Percentiles rank a stretch among this genome's conserved stretches.
Evolutionary conservation across 306 rosid genomes (phyloP).

Genomic region (Coriaria nepalensis): DNA sequence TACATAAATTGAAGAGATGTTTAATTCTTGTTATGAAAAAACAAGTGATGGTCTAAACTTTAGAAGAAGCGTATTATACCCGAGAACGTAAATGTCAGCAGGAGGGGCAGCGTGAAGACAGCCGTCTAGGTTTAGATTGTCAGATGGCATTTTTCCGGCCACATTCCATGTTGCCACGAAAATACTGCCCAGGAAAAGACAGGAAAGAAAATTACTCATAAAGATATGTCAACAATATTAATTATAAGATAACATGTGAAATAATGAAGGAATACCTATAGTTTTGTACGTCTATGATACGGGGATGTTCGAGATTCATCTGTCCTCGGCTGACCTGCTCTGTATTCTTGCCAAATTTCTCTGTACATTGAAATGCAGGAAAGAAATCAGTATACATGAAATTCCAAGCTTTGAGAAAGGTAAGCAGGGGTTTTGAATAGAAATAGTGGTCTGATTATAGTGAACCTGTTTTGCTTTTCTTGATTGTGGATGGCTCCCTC

Average conservation of each 20-base stretch:
- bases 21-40: neutral
- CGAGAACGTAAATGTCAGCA: slow-evolving; percentile 96
- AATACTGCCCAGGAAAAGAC: slow-evolving; percentile 35
- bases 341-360: slow-evolving; percentile 58
- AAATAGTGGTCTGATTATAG: slow-evolving; percentile 2
- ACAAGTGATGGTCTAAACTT: neutral
- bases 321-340: slow-evolving; percentile 59
- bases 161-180: slow-evolving; percentile 98
- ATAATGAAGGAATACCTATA: slow-evolving; percentile 40
- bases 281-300: slow-evolving; percentile 92
- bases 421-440: neutral
- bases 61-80: slow-evolving; percentile 41
- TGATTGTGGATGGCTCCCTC: slow-evolving; percentile 81
- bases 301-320: slow-evolving; percentile 97
- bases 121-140: slow-evolving; percentile 69
- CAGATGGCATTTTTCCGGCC: slow-evolving; percentile 95
- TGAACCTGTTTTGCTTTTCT: slow-evolving; percentile 94
- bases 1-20: slow-evolving; percentile 5
- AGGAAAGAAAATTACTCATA: slow-evolving; percentile 6
- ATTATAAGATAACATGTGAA: slow-evolving; percentile 15
- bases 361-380: slow-evolving; percentile 36
- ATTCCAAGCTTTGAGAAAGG: neutral
- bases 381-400: slow-evolving; percentile 1
- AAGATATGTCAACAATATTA: neutral
- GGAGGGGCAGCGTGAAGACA: slow-evolving; percentile 97